Percentiles rank a stretch among this genome's conserved stretches.
These are phyloP conservation scores for Aphanomyces stellatus DNA, from an alignment of 352 stramenopile genomes.

Conservation along the genomic window DNA sequence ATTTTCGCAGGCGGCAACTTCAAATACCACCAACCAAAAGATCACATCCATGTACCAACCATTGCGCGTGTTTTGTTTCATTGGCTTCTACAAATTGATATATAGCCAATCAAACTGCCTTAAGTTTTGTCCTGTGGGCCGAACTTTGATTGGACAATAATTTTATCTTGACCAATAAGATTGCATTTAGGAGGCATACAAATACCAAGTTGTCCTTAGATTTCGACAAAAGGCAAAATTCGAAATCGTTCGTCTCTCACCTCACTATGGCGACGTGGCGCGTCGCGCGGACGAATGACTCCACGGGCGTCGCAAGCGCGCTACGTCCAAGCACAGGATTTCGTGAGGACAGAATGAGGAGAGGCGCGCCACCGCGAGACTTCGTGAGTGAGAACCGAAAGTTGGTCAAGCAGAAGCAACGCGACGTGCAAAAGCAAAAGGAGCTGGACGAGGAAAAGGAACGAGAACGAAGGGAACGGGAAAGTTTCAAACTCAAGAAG, in stretches of 20 bases:
- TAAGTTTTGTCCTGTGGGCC: background rate
- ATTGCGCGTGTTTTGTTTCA: conserved; percentile 1
- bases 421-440: background rate
- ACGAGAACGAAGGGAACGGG: background rate
- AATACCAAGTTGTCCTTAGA: background rate
- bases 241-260: background rate
- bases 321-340: conserved; percentile 18
- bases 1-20: conserved; percentile 15
- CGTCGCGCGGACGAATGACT: conserved; percentile 18
- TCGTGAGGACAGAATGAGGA: conserved; percentile 13
- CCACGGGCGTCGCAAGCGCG: conserved; percentile 14
- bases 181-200: background rate
- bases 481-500: conserved; percentile 17
- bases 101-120: conserved; percentile 6
- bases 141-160: too few relatives aligned
- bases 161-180: conserved; percentile 6
- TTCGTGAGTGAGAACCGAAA: conserved; percentile 18
- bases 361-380: conserved; percentile 3
- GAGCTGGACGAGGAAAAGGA: background rate
- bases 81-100: background rate
- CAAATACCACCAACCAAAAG: conserved; percentile 9
- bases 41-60: background rate
- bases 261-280: conserved; percentile 3
- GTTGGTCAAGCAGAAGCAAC: conserved; percentile 12
- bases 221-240: background rate